These are phyloP conservation scores for Peronospora tabacina DNA, from an alignment of 352 stramenopile species.

Conservation along the genomic window DNA sequence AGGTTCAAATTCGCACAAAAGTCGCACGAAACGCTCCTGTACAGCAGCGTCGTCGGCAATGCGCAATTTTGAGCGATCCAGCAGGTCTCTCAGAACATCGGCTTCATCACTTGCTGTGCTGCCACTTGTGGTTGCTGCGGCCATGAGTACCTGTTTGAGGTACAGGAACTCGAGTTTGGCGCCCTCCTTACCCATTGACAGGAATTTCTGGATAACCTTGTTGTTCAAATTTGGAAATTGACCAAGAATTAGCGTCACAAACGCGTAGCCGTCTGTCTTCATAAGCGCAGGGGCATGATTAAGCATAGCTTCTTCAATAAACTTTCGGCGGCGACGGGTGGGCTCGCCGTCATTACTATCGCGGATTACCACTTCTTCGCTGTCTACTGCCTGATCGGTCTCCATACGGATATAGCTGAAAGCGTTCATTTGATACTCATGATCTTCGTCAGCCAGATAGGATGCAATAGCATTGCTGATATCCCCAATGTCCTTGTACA, in stretches of 20 bases:
- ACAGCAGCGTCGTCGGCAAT: constrained; percentile 76
- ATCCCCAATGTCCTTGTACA: constrained; percentile 76
- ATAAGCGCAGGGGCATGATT: constrained; percentile 74
- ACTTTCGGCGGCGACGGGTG: constrained; percentile 43
- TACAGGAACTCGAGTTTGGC: constrained; percentile 78
- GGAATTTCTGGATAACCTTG: constrained; percentile 77
- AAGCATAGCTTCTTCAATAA: constrained; percentile 75
- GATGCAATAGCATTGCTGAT: constrained; percentile 70
- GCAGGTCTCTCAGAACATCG: constrained; percentile 69
- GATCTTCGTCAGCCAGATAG: constrained; percentile 71
- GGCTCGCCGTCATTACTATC: constrained; percentile 30
- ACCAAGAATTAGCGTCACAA: constrained; percentile 83
- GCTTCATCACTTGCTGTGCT: constrained; percentile 48
- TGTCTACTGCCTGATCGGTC: constrained; percentile 41
- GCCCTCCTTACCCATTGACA: constrained; percentile 71
- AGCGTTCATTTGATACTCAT: constrained; percentile 75
- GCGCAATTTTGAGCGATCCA: constrained; percentile 73
- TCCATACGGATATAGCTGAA: constrained; percentile 79
- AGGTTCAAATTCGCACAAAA: constrained; percentile 77
- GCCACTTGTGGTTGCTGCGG: constrained; percentile 39
- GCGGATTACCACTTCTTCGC: constrained; percentile 32
- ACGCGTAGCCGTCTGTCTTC: constrained; percentile 82
- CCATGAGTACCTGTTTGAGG: constrained; percentile 70
- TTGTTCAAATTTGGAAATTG: constrained; percentile 83
- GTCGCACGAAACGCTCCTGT: constrained; percentile 72